Conservation (phyloP, 495 filamentous ascomycete genomes). For the Podospora australis region DNA sequence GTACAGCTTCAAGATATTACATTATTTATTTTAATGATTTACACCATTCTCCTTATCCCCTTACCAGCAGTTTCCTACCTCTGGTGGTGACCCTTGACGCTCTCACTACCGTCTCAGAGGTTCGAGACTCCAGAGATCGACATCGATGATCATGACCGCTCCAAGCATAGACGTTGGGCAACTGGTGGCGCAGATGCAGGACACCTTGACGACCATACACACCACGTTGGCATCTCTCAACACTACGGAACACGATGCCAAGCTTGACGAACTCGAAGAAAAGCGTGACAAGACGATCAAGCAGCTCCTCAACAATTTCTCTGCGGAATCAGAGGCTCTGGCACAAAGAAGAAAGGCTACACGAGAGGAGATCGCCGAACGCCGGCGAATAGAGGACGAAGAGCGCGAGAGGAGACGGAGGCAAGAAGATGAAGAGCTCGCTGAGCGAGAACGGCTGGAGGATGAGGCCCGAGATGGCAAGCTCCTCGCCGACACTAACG, state of each 20-base stretch:
- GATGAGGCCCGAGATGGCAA: constrained; percentile 19
- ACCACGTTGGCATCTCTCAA: constrained; percentile 22
- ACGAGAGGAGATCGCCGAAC: constrained; percentile 22
- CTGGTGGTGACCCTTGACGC: too few relatives aligned
- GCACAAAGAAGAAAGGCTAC: constrained; percentile 14
- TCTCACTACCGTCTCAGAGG: too few relatives aligned
- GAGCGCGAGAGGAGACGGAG: constrained; percentile 22
- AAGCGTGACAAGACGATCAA: constrained; percentile 21
- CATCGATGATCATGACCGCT: too few relatives aligned
- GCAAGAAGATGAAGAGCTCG: constrained; percentile 27
- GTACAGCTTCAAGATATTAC: too few relatives aligned
- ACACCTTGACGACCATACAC: constrained; percentile 29
- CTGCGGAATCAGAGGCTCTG: constrained; percentile 18
- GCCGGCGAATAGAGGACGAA: constrained; percentile 29
- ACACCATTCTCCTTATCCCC: too few relatives aligned
- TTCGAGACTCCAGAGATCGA: too few relatives aligned
- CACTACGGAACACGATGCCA: constrained; percentile 19
- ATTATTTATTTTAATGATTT: too few relatives aligned
- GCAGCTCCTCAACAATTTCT: constrained; percentile 17
- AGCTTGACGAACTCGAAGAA: constrained; percentile 27
- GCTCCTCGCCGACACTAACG: constrained; percentile 13
- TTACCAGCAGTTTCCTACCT: too few relatives aligned
- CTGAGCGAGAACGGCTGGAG: constrained; percentile 11
- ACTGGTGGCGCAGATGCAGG: constrained; percentile 31
- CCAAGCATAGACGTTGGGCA: constrained; percentile 24